These are phyloP conservation scores for Sambucus nigra DNA, from an alignment of 129 eudicot genomes.

Conservation along the genomic window DNA sequence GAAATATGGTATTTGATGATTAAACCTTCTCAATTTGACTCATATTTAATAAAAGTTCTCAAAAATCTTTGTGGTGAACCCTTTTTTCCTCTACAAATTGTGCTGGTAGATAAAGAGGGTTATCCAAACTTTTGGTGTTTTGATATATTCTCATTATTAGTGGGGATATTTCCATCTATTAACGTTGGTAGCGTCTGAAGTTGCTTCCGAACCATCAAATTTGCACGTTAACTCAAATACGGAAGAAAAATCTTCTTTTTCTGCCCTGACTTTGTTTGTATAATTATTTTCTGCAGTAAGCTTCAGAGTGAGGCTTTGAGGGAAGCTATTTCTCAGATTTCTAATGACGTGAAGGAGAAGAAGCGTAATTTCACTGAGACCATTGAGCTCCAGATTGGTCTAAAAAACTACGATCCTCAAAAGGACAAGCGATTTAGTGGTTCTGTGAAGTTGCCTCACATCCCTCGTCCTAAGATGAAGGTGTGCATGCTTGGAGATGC, in stretches of 20 bases:
- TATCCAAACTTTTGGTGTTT: neutral
- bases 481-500: slow-evolving; percentile 69
- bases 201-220: neutral
- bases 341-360: slow-evolving; percentile 36
- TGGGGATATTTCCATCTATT: neutral
- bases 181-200: neutral
- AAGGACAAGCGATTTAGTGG: slow-evolving; percentile 62
- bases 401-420: slow-evolving; percentile 51
- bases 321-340: slow-evolving; percentile 42
- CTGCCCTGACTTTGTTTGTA: neutral
- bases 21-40: no score
- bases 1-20: no score
- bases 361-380: slow-evolving; percentile 41
- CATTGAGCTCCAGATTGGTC: slow-evolving; percentile 47
- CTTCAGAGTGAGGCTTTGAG: slow-evolving; percentile 43
- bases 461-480: slow-evolving; percentile 48
- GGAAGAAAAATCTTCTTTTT: neutral
- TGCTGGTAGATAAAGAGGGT: neutral
- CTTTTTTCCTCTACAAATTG: no score
- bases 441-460: slow-evolving; percentile 45
- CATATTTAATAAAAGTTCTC: no score
- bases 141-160: no score
- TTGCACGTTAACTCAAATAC: neutral
- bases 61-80: no score
- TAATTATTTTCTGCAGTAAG: slow-evolving; percentile 29